These are phyloP conservation scores for Iris pallida DNA, from an alignment of 116 monocot genomes.

Conservation along the genomic window DNA sequence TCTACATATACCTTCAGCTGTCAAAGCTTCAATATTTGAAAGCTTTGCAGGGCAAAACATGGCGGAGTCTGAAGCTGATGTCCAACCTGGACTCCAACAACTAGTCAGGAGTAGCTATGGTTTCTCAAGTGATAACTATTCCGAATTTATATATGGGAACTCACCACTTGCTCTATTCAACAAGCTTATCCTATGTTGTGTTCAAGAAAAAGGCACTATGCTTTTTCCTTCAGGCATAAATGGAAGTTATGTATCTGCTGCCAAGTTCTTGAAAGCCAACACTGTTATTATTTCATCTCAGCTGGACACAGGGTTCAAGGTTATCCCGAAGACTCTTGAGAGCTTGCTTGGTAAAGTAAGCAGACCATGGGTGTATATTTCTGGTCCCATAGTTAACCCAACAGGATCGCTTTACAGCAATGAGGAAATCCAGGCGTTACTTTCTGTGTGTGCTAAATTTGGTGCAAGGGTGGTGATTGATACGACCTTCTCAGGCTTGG, in stretches of 20 bases:
- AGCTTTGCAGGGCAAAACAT: constrained; percentile 90
- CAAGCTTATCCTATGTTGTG: constrained; percentile 67
- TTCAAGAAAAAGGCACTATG: constrained; percentile 66
- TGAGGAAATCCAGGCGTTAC: constrained; percentile 57
- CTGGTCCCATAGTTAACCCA: constrained; percentile 70
- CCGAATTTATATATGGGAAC: constrained; percentile 59
- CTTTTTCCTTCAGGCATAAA: constrained; percentile 74
- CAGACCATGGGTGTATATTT: constrained; percentile 82
- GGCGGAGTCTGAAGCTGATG: constrained; percentile 79
- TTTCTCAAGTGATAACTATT: constrained; percentile 36
- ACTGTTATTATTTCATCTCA: constrained; percentile 37
- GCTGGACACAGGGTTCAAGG: constrained; percentile 47
- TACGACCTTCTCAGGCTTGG: constrained; percentile 85
- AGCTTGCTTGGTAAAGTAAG: constrained; percentile 31
- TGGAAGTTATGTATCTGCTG: constrained; percentile 74
- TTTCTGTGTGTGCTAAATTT: constrained; percentile 58
- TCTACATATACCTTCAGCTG: constrained; percentile 62
- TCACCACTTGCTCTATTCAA: constrained; percentile 57
- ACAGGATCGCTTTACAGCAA: constrained; percentile 73
- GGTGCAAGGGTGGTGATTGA: constrained; percentile 82
- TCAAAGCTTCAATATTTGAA: constrained; percentile 86
- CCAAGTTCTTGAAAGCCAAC: constrained; percentile 76
- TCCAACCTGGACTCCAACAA: constrained; percentile 45
- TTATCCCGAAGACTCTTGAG: constrained; percentile 41
- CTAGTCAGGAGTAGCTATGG: constrained; percentile 45